Conservation (phyloP, 257 asterid genomes). For the Solanum sparsipilum region DNA sequence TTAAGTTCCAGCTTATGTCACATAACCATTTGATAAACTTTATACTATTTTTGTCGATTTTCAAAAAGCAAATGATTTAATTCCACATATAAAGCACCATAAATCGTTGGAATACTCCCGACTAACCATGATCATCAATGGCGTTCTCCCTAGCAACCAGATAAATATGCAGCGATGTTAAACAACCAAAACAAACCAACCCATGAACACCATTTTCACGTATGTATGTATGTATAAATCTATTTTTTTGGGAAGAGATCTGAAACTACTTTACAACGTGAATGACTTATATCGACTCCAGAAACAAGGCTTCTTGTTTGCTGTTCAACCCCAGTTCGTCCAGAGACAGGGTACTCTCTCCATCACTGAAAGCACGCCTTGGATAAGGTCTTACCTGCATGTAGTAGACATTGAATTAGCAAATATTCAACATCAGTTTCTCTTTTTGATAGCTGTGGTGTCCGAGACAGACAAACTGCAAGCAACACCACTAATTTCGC, state of each 20-base stretch:
- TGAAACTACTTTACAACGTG: conserved; percentile 7
- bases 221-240: not conserved
- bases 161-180: not conserved
- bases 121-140: not conserved
- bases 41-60: not conserved
- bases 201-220: not conserved
- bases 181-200: not conserved
- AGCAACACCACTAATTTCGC: not conserved
- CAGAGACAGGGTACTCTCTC: conserved; percentile 47
- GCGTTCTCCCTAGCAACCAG: not conserved
- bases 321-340: conserved; percentile 80
- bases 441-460: not conserved
- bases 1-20: not conserved
- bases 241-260: not conserved
- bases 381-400: conserved; percentile 91
- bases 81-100: not conserved
- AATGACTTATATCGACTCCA: conserved; percentile 55
- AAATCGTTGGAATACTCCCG: not conserved
- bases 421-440: not conserved
- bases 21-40: not conserved
- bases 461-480: not conserved
- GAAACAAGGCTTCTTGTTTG: conserved; percentile 93
- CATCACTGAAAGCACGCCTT: conserved; percentile 66
- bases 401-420: not conserved
- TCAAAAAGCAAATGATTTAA: not conserved